Conservation (phyloP, 2,329 filamentous ascomycete genomes). For the Catunica adiposa region DNA sequence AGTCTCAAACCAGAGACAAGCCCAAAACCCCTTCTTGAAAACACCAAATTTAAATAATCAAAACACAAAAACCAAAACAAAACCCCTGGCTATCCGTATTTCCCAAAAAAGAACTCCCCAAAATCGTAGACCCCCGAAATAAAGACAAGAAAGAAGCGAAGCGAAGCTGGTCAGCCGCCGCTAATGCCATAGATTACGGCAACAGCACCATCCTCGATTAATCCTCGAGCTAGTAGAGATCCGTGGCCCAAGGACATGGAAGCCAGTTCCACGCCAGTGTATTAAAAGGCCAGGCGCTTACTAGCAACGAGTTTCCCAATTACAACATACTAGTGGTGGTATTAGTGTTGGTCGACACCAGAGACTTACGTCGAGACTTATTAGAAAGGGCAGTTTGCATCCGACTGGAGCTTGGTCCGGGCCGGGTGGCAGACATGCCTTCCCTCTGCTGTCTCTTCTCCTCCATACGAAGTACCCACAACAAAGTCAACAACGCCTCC, state of each 20-base stretch:
- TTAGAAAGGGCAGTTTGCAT: not conserved
- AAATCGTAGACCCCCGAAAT: not conserved
- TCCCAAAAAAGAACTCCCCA: not conserved
- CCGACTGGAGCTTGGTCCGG: no score
- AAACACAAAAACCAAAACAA: slow-evolving; percentile 2
- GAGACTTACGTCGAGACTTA: slow-evolving; percentile 4
- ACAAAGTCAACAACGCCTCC: slow-evolving; percentile 31
- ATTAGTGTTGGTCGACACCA: slow-evolving; percentile 8
- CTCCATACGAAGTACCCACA: slow-evolving; percentile 31
- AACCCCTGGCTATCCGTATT: not conserved
- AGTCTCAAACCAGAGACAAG: not conserved
- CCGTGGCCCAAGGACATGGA: not conserved
- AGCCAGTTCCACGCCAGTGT: slow-evolving; percentile 3
- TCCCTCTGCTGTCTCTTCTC: slow-evolving; percentile 20
- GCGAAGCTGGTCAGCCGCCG: slow-evolving; percentile 2
- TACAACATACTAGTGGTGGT: slow-evolving; percentile 8
- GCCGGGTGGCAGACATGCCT: not conserved
- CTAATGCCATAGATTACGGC: slow-evolving; percentile 6
- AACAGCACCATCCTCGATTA: not conserved
- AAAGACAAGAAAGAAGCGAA: slow-evolving; percentile 4
- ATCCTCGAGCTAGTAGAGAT: not conserved
- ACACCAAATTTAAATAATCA: not conserved
- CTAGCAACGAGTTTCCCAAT: not conserved
- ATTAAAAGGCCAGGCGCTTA: not conserved
- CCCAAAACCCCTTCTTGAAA: not conserved